Evolutionary conservation across 1,284 basidiomycete genomes (phyloP).

Genomic region (Abortiporus biennis): DNA sequence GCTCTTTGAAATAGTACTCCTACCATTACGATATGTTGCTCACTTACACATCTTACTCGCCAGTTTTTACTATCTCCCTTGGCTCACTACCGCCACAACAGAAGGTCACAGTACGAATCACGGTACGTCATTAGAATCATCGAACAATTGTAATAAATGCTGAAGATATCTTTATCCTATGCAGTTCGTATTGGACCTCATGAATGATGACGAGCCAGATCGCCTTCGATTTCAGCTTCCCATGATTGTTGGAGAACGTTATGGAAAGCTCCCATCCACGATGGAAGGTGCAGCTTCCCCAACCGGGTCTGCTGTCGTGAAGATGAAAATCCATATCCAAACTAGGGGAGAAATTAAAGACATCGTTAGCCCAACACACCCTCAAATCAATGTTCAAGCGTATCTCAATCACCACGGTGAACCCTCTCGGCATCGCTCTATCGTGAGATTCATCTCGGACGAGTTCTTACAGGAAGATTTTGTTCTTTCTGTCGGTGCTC

Average conservation of each 20-base stretch:
- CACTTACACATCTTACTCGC: background rate
- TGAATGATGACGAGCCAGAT: constrained; percentile 39
- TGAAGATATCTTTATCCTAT: constrained; percentile 13
- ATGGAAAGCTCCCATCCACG: constrained; percentile 35
- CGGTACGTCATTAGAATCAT: constrained; percentile 33
- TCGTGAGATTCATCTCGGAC: constrained; percentile 6
- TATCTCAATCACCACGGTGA: constrained; percentile 3
- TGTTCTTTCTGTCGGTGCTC: constrained; percentile 7
- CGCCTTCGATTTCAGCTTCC: constrained; percentile 48
- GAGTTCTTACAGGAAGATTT: constrained; percentile 9
- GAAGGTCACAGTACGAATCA: constrained; percentile 33
- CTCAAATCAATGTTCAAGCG: background rate
- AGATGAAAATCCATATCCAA: constrained; percentile 9
- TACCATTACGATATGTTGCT: background rate
- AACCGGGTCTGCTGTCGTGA: constrained; percentile 3
- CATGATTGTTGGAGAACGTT: constrained; percentile 41
- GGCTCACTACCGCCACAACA: constrained; percentile 40
- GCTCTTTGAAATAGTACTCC: constrained; percentile 16
- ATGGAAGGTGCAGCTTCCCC: constrained; percentile 22
- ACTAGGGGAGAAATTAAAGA: constrained; percentile 8
- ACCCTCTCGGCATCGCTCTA: constrained; percentile 4
- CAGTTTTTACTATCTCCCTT: constrained; percentile 53
- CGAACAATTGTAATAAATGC: background rate
- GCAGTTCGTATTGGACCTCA: constrained; percentile 34
- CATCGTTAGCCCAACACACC: constrained; percentile 11